Conservation (phyloP, 192 early-diverging fungal genomes). For the Hyaloraphidium curvatum region DNA sequence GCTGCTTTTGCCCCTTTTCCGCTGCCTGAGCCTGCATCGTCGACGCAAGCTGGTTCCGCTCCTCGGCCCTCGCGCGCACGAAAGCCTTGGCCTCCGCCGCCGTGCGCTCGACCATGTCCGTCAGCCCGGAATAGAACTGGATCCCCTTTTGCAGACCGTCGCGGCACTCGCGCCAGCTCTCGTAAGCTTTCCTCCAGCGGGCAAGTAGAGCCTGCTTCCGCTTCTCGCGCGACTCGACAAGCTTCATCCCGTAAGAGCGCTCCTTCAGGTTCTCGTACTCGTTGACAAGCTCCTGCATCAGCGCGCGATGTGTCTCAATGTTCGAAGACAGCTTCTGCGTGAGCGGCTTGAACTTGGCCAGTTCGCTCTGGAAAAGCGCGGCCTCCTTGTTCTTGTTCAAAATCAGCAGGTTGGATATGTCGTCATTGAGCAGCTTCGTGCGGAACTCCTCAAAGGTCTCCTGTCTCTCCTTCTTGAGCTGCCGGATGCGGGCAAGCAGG, state of each 20-base stretch:
- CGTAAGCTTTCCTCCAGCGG: constrained; percentile 37
- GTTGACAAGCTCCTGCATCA: constrained; percentile 51
- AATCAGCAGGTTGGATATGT: constrained; percentile 62
- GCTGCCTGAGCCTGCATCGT: constrained; percentile 29
- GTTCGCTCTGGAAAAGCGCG: constrained; percentile 72
- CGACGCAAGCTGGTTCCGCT: constrained; percentile 31
- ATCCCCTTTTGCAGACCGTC: constrained; percentile 48
- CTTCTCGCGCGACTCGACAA: constrained; percentile 41
- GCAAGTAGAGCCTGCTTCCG: constrained; percentile 45
- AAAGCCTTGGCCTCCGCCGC: constrained; percentile 33
- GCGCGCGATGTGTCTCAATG: constrained; percentile 46
- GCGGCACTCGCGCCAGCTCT: constrained; percentile 44
- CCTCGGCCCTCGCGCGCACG: constrained; percentile 31
- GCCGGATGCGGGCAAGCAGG: constrained; percentile 34
- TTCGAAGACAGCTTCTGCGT: constrained; percentile 52
- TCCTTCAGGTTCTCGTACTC: constrained; percentile 36
- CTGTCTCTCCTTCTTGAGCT: constrained; percentile 47
- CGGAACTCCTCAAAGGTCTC: constrained; percentile 54
- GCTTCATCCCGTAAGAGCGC: constrained; percentile 17
- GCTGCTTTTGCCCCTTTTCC: constrained; percentile 33
- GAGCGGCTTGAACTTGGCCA: constrained; percentile 74
- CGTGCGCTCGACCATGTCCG: constrained; percentile 32
- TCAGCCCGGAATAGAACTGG: constrained; percentile 45
- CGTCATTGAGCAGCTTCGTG: constrained; percentile 66
- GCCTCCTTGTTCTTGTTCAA: constrained; percentile 68